Evolutionary conservation across 441 rosid species (phyloP), one percentile per base, ranked within the genome.

Genomic region (Brassica hybrid): DNA sequence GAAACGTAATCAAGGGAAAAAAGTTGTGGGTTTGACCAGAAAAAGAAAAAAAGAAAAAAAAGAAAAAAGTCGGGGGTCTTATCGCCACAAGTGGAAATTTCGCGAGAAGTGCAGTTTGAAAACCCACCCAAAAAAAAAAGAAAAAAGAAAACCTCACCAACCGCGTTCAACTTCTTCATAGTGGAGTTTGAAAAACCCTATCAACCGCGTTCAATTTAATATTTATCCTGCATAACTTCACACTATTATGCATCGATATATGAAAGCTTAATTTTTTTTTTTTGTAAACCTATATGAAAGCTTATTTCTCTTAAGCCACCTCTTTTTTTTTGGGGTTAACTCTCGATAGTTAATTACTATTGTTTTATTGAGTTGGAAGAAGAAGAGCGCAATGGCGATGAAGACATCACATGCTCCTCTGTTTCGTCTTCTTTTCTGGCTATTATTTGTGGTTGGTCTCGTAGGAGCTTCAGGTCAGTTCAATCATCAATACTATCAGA

Each of bases 381-480:
- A 50, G 54, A 72, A 50, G 69, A 73, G 52, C 11, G 21, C 36
- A 63, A 50, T 63, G 70, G 56, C 54, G 41, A 64, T 54, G 64
- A 73, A 52, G 71, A 65, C 13, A 65, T 50, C 62, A 50, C 38
- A 73, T 25, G 45, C 27, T 66, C 59, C 23, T 57, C 27, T 74
- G 1, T 19, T 74, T 23, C 41, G 30, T 36, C 57, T 56, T 74
- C 59, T 66, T 62, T 57, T 74, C 36, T 74, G 43, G 21, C 3
- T 74, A 62, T 7, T 66, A 41, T 23, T 57, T 66, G 72, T 74
- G 65, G 18, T 41, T 12, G 66, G 66, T 13, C 66, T 74, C 21
- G 66, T 38, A 19, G 27, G 60, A 73, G 71, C 71, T 34, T 14
- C 57, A 50, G 72, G 77, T 74, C 1, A 36, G 77, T 63, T 65